These are phyloP conservation scores for Jimgerdemannia flammicorona DNA, from an alignment of 192 early-diverging fungal genomes.

Conservation along the genomic window DNA sequence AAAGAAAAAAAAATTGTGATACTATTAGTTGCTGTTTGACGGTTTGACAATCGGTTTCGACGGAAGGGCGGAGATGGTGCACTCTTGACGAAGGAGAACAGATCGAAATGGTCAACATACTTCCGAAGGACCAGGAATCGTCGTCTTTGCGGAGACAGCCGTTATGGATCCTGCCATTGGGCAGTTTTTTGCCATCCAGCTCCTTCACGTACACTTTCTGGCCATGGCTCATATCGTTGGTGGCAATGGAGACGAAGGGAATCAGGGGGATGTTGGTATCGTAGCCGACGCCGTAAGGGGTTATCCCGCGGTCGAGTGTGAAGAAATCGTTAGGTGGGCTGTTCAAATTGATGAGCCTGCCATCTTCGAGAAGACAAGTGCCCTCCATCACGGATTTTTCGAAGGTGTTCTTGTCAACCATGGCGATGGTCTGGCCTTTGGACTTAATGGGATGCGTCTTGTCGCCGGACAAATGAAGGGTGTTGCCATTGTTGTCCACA, in stretches of 20 bases:
- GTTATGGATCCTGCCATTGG: conserved; percentile 25
- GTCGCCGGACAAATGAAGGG: no score
- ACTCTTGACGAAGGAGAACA: no score
- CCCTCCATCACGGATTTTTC: not conserved
- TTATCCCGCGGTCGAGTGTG: conserved; percentile 1
- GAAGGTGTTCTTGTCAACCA: conserved; percentile 6
- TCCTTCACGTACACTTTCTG: conserved; percentile 19
- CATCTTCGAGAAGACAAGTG: not conserved
- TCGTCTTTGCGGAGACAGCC: conserved; percentile 36
- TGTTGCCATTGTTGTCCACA: no score
- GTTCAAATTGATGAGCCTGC: not conserved
- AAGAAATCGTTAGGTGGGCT: conserved; percentile 1
- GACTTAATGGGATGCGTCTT: no score
- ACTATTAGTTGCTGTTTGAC: no score
- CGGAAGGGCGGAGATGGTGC: no score
- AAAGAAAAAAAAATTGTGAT: no score
- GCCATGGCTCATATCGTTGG: conserved; percentile 28
- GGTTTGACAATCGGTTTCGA: no score
- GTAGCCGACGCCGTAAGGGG: not conserved
- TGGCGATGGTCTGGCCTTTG: conserved; percentile 2
- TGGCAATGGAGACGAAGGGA: conserved; percentile 32
- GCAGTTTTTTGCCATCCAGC: conserved; percentile 13
- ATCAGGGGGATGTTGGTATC: conserved; percentile 5
- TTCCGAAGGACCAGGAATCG: conserved; percentile 20
- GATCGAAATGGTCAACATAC: not conserved